Conservation (phyloP, 345 rosid genomes). For the Ricinus communis region DNA sequence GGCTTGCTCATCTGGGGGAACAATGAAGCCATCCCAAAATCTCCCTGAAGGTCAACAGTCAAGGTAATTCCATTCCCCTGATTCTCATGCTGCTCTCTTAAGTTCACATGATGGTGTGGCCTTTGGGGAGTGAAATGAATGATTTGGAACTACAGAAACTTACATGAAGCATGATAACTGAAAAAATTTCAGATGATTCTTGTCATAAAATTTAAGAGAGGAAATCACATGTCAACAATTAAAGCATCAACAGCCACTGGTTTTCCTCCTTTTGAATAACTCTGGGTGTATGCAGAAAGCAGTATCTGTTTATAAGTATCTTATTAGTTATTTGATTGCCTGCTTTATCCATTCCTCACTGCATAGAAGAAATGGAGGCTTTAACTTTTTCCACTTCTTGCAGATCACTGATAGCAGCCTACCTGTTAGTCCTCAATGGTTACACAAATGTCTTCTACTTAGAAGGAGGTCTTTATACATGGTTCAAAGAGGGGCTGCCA, state of each 20-base stretch:
- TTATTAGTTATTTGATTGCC: neutral
- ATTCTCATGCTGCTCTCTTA: neutral
- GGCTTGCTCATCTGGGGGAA: slow-evolving; percentile 92
- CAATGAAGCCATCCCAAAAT: slow-evolving; percentile 80
- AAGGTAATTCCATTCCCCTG: slow-evolving; percentile 42
- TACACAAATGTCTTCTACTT: slow-evolving; percentile 79
- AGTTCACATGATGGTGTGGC: no score
- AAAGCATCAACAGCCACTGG: no score
- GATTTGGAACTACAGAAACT: no score
- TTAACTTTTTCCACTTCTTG: slow-evolving; percentile 23
- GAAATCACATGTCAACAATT: no score
- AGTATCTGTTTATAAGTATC: no score
- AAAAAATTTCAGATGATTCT: no score
- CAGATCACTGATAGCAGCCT: slow-evolving; percentile 98
- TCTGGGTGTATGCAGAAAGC: no score
- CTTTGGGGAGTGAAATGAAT: no score
- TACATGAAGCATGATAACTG: no score
- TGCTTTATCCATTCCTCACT: neutral
- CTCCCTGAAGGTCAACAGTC: slow-evolving; percentile 97
- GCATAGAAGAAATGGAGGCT: neutral
- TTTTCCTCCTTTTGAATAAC: no score
- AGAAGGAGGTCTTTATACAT: slow-evolving; percentile 83
- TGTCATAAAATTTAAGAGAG: no score
- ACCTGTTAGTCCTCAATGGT: slow-evolving; percentile 82
- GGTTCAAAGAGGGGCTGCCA: slow-evolving; percentile 89